Evolutionary conservation across 148 eudicot genomes (phyloP), one percentile per base, ranked within the genome.

Genomic region (Vaccinium darrowii): DNA sequence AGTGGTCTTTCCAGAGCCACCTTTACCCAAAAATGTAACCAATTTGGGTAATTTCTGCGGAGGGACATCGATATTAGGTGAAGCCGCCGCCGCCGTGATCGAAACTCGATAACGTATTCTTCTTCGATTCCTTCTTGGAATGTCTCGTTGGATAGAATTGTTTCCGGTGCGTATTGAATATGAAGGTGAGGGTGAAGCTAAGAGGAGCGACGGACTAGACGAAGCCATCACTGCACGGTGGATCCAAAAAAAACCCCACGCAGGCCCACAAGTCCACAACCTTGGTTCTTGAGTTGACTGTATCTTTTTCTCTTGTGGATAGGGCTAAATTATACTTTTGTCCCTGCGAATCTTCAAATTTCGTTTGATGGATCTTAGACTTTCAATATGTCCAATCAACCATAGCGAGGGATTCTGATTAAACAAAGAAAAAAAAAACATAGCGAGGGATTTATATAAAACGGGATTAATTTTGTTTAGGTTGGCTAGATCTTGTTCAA

Each of bases 1-100:
- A 74, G 95, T 93, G 74, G 99, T 96, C 85, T 94, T 96, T 52
- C 99, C 99, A 72, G 98, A 94, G 36, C 99, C 99, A 16, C 99
- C 99, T 92, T 96, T 96, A 7, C 99, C 99, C 58, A 96, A 79
- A 87, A 96, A 94, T 19, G 98, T 96, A 1, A 96, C 89, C 86
- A 96, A 90, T 82, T 90, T 94, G 5, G 99, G 89, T 43, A 86
- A 73, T 73, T 87, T 89, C 52, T 58, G 23, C 18, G 79, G 60
- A 65, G 52, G 36, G 21, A 3, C 84, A 76, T 82, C 85, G n/a
- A 83, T 77, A 7, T 65, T 84, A 16, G 21, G 51, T 0, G 85
- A 80, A 8, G 87, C 83, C 25, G 67, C 67, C 84, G 88, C 84
- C 10, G 73, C 77, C 13, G 87, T 79, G 19, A 62, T 80, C 73